Percentiles rank a stretch among this genome's conserved stretches.
phyloP scores from a whole-genome alignment of 2,329 filamentous ascomycete species.

The Trichoderma sp. region DNA sequence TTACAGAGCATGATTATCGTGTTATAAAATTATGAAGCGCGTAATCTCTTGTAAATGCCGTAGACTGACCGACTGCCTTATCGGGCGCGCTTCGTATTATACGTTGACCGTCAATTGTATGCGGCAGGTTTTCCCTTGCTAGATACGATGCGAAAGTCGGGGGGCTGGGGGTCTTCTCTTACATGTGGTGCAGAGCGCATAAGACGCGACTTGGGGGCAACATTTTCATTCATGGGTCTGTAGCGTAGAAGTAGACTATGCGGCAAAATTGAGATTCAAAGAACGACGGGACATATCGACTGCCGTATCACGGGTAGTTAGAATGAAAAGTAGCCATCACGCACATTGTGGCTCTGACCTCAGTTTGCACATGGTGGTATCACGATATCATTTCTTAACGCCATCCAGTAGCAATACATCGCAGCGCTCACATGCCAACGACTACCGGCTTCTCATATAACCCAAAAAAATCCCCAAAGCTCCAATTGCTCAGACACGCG shows the following conservation, averaged over 20 bases:
- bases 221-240: background rate
- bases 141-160: constrained; percentile 31
- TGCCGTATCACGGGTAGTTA: no score
- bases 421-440: background rate
- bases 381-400: constrained; percentile 1
- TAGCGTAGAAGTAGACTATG: no score
- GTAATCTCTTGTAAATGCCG: no score
- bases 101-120: background rate
- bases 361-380: background rate
- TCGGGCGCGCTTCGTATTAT: background rate
- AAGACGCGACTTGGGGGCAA: constrained; percentile 31
- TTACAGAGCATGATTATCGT: background rate
- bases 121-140: constrained; percentile 20
- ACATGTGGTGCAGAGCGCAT: constrained; percentile 35
- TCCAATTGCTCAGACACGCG: background rate
- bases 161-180: constrained; percentile 33
- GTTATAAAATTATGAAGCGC: no score
- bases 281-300: no score
- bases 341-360: background rate
- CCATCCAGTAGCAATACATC: background rate
- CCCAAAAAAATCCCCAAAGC: background rate
- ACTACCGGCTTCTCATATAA: background rate
- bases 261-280: no score
- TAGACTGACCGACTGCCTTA: no score
- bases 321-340: no score